A percentile compares a stretch with the other conserved stretches of the same genome.
phyloP scores from a whole-genome alignment of 768 basidiomycete species.

The Pholiota molesta region DNA sequence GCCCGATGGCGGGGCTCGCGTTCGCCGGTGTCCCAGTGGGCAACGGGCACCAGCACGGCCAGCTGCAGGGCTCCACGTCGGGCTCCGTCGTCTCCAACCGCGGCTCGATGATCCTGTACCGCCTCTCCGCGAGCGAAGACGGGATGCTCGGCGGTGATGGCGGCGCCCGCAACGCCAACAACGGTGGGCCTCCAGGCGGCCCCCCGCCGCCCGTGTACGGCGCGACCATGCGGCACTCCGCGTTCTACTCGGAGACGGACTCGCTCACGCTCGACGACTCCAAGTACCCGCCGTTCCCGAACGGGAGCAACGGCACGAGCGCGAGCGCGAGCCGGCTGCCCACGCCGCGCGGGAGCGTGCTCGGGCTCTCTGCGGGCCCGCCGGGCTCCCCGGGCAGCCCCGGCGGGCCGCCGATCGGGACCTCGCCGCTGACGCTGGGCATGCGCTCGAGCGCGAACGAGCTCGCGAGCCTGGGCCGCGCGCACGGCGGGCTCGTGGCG shows the following conservation, averaged over 20 bases:
- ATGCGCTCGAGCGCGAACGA: conserved; percentile 9
- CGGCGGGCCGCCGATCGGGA: too few relatives aligned
- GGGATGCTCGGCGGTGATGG: neutral
- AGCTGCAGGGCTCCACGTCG: neutral
- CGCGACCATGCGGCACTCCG: conserved; percentile 17
- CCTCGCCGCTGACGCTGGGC: conserved; percentile 7
- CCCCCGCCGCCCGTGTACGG: conserved; percentile 12
- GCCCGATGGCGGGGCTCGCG: neutral
- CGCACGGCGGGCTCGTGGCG: conserved; percentile 48
- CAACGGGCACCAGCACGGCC: neutral
- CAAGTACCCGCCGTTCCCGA: conserved; percentile 30
- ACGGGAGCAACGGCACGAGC: neutral
- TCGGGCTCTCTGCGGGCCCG: neutral
- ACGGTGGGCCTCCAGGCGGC: neutral
- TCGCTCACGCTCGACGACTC: conserved; percentile 31
- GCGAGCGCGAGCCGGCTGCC: neutral
- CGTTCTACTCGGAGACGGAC: conserved; percentile 32
- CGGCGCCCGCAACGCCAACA: too few relatives aligned
- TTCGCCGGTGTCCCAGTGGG: neutral
- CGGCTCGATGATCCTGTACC: conserved; percentile 40
- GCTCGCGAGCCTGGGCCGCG: conserved; percentile 14
- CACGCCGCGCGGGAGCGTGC: conserved; percentile 1
- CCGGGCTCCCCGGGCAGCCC: neutral
- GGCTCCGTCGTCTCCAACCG: conserved; percentile 11
- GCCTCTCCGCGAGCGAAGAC: conserved; percentile 15